Evolutionary conservation across 177 flowering plant species (phyloP).

Genomic region (Tripterygium wilfordii): DNA sequence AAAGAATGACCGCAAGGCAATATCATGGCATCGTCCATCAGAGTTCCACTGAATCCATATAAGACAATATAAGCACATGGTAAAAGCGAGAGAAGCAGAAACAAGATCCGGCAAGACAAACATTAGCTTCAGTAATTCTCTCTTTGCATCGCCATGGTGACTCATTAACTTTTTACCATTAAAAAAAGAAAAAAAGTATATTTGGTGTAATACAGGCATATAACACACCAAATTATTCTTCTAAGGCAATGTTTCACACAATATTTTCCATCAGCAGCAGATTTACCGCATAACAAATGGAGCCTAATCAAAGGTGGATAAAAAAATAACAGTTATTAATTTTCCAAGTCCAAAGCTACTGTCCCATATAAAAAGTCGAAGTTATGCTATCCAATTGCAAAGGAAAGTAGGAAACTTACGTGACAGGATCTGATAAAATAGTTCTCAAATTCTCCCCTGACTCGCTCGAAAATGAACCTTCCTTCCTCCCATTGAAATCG

Average conservation of each 20-base stretch:
- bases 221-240: no score
- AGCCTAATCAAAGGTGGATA: no score
- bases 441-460: conserved; percentile 63
- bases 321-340: no score
- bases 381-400: neutral
- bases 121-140: no score
- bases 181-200: no score
- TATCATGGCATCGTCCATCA: conserved; percentile 95
- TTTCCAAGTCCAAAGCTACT: no score
- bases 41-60: conserved; percentile 47
- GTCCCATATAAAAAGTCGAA: neutral
- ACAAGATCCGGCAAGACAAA: neutral
- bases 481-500: conserved; percentile 67
- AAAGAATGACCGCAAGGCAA: conserved; percentile 96
- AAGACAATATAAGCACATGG: neutral
- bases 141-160: no score
- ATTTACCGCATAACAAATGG: no score
- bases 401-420: conserved; percentile 38
- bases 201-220: no score
- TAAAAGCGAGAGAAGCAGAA: neutral
- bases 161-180: no score
- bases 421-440: conserved; percentile 80
- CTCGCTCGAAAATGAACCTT: conserved; percentile 35
- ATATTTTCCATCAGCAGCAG: no score
- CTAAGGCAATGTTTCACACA: no score